phyloP scores from a whole-genome alignment of 1,139 yeast species.

The Entelexis paramagnoliae region DNA sequence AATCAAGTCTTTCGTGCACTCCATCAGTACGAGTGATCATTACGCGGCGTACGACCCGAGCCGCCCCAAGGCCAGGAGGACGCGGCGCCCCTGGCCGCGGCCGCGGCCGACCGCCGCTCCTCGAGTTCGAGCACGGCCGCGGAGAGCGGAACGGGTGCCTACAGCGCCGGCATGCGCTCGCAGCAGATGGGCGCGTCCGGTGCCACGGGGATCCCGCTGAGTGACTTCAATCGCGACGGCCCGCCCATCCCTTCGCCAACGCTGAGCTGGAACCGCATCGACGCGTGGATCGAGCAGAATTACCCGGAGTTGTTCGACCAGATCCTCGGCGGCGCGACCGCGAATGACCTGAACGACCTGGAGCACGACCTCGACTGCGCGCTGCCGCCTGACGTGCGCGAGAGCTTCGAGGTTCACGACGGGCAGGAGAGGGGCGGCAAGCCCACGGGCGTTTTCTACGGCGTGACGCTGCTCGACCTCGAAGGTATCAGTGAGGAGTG shows the following conservation, averaged over 20 bases:
- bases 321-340: conserved; percentile 58
- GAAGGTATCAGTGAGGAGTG: conserved; percentile 64
- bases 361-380: conserved; percentile 59
- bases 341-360: conserved; percentile 65
- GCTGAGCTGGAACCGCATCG: conserved; percentile 66
- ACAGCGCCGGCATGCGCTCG: conserved; percentile 34
- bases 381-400: conserved; percentile 66
- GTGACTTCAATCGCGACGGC: conserved; percentile 28
- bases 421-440: conserved; percentile 72
- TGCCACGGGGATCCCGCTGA: conserved; percentile 34
- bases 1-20: conserved; percentile 44
- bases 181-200: conserved; percentile 24
- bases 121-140: conserved; percentile 14
- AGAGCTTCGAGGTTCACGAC: conserved; percentile 63
- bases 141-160: conserved; percentile 23
- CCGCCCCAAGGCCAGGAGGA: conserved; percentile 22
- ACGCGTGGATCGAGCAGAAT: conserved; percentile 61
- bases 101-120: conserved; percentile 14
- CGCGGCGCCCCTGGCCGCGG: conserved; percentile 20
- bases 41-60: conserved; percentile 47
- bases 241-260: conserved; percentile 65
- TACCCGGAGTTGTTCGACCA: conserved; percentile 73
- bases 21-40: conserved; percentile 54
- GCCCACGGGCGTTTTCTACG: conserved; percentile 66
- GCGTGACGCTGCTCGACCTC: conserved; percentile 58